phyloP scores from a whole-genome alignment of 2,329 filamentous ascomycete genomes.

The Teratosphaeria destructans region DNA sequence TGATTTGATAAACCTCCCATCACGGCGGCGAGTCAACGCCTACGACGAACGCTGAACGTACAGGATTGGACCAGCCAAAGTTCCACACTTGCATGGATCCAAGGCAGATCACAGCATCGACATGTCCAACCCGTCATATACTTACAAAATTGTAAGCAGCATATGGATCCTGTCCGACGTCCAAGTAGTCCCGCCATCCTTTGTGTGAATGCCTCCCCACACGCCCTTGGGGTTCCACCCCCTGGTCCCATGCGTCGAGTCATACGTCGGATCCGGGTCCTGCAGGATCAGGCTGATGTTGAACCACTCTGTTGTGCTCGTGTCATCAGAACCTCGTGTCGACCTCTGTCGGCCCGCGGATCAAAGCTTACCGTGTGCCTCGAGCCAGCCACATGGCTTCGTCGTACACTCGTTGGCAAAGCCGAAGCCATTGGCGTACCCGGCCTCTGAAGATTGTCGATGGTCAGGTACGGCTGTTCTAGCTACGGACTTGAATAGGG shows the following conservation, averaged over 20 bases:
- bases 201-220: background rate
- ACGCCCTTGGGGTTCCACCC: background rate
- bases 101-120: too few species aligned
- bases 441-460: background rate
- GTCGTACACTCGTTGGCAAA: background rate
- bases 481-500: background rate
- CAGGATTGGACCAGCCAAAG: too few species aligned
- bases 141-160: background rate
- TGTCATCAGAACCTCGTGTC: background rate
- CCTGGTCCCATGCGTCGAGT: background rate
- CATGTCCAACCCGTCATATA: background rate
- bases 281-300: background rate
- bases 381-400: background rate
- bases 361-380: background rate
- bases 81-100: too few species aligned
- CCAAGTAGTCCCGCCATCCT: background rate
- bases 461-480: background rate
- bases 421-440: background rate
- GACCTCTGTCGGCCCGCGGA: background rate
- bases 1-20: too few species aligned
- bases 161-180: background rate
- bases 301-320: background rate
- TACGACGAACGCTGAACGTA: too few species aligned
- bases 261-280: background rate
- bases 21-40: too few species aligned